phyloP scores from a whole-genome alignment of 495 filamentous ascomycete species.

The Podospora conica region DNA sequence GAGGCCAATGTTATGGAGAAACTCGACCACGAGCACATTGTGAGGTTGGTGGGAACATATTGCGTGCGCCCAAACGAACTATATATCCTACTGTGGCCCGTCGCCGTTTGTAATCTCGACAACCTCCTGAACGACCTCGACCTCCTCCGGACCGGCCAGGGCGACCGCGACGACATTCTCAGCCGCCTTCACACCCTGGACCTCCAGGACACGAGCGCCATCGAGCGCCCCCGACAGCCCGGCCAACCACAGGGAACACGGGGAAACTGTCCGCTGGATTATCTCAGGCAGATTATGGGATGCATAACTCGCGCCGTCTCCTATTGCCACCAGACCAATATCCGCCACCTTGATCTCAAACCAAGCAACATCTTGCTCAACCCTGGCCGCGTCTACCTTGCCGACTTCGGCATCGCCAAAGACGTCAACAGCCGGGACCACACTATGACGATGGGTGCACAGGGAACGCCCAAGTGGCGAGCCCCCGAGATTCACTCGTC shows the following conservation, averaged over 20 bases:
- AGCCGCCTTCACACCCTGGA: conserved; percentile 28
- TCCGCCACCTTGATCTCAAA: conserved; percentile 40
- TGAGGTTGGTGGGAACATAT: conserved; percentile 40
- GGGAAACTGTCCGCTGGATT: conserved; percentile 25
- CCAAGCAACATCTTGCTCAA: conserved; percentile 38
- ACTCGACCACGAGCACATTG: conserved; percentile 37
- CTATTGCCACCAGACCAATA: conserved; percentile 34
- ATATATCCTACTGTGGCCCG: conserved; percentile 39
- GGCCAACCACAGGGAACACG: not conserved
- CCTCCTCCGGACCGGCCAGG: conserved; percentile 20
- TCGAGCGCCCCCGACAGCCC: conserved; percentile 8
- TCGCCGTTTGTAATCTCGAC: conserved; percentile 37
- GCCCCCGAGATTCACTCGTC: conserved; percentile 30
- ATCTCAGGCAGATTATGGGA: conserved; percentile 30
- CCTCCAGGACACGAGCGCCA: conserved; percentile 21
- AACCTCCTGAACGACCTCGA: conserved; percentile 36
- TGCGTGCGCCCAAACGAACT: conserved; percentile 25
- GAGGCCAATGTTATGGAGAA: conserved; percentile 41
- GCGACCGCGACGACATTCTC: conserved; percentile 29
- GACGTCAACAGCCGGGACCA: conserved; percentile 31
- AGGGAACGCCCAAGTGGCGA: conserved; percentile 33
- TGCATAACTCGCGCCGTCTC: conserved; percentile 37
- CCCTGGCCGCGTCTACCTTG: conserved; percentile 33
- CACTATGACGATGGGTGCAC: conserved; percentile 29
- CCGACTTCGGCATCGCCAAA: conserved; percentile 39